Conservation (phyloP, 139 green algal genomes). For the Haematococcus lacustris region DNA sequence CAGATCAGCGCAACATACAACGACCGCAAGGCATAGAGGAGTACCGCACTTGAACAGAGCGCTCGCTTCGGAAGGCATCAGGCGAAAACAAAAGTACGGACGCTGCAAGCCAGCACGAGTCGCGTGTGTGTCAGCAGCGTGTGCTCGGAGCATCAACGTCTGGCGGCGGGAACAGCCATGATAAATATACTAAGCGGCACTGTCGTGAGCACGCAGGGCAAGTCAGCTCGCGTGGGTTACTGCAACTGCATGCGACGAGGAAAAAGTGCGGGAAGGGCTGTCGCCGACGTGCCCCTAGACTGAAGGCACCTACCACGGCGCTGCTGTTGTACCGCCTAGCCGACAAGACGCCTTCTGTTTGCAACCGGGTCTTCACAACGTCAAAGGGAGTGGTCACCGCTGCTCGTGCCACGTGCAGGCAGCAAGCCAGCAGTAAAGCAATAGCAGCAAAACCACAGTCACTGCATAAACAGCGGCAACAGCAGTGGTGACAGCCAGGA, state of each 20-base stretch:
- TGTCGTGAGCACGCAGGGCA: neutral
- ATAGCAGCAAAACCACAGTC: neutral
- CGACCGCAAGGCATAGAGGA: no score
- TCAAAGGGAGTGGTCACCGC: constrained; percentile 81
- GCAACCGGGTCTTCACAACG: constrained; percentile 89
- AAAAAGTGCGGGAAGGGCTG: neutral
- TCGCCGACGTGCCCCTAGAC: neutral
- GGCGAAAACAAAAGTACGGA: no score
- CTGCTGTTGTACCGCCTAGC: constrained; percentile 44
- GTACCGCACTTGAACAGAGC: no score
- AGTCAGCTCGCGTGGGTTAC: neutral
- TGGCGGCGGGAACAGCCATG: neutral
- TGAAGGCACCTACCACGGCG: constrained; percentile 42
- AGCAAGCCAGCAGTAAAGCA: constrained; percentile 25
- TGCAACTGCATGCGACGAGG: neutral
- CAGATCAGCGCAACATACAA: no score
- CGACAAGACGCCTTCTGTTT: constrained; percentile 68
- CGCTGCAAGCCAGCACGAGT: neutral
- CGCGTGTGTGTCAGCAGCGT: neutral
- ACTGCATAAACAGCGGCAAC: neutral
- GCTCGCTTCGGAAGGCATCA: no score
- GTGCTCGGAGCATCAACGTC: neutral
- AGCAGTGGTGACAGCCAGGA: neutral
- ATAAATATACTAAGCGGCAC: neutral
- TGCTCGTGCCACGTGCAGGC: no score